Evolutionary conservation across 1,284 basidiomycete genomes (phyloP), one percentile per base, ranked within the genome.

Genomic region (Sporisorium scitamineum): DNA sequence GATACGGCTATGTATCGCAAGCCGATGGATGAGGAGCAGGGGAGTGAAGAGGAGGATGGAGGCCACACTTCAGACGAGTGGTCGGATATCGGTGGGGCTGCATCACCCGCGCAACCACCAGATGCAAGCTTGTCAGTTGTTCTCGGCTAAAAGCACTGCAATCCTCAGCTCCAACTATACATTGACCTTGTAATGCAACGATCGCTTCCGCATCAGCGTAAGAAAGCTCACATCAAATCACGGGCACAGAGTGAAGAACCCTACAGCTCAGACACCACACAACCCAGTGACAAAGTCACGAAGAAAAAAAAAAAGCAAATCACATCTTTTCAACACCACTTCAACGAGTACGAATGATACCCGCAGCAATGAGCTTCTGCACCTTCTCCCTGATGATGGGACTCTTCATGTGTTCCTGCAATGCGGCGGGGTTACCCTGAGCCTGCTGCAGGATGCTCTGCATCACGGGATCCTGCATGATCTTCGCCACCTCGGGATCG

Each of bases 331-430:
- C n/a, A n/a, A 26, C 11, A 27, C 5, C 26, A 13, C 6, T 29
- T 70, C 63, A 81, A 44, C 82, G 75, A 5, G 81, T 84, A 37
- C 73, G 76, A 88, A 97, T 95, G 84, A 97, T 94, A 65, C 95
- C 95, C 27, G 94, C 94, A 73, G 94, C 94, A 84, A 97, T 89
- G 50, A 99, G 89, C 87, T 97, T 97, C 87, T 93, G 90, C 75
- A 97, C 93, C 88, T 97, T 97, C 70, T 89, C 87, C 57, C 90
- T 89, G 50, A 97, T 91, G 62, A 89, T 88, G 11, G 80, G 70
- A 45, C 96, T 97, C 90, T 95, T 94, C 93, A 99, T 94, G 87
- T 99, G 96, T 78, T 97, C 94, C 87, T 94, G 93, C 69, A 99
- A 87, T 18, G 95, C 94, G 32, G 90, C 88, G 3, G 97, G 96